These are phyloP conservation scores for Cyberlindnera misumaiensis DNA, from an alignment of 805 yeast species.

Conservation along the genomic window DNA sequence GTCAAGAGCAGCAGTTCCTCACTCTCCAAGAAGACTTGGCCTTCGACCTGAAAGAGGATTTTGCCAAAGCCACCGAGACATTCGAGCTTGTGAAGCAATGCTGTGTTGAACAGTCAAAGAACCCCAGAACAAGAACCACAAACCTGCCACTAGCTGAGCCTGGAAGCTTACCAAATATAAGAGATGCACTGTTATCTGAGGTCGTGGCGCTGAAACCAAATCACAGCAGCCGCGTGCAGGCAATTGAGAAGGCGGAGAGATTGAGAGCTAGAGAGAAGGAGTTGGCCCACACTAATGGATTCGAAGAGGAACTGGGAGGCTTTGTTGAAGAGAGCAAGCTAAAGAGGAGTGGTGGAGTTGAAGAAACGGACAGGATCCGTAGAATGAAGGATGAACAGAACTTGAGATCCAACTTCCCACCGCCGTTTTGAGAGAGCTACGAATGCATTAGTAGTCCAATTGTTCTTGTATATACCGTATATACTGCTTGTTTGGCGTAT, in stretches of 20 bases:
- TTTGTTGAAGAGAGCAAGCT: conserved; percentile 76
- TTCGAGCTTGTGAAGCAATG: conserved; percentile 76
- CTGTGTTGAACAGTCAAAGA: conserved; percentile 67
- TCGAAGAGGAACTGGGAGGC: conserved; percentile 78
- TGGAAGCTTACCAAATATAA: conserved; percentile 50
- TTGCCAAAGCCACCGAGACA: conserved; percentile 75
- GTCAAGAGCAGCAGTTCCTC: conserved; percentile 91
- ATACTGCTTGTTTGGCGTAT: conserved; percentile 10
- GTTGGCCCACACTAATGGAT: conserved; percentile 49
- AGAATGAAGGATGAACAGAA: conserved; percentile 64
- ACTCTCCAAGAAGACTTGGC: conserved; percentile 84
- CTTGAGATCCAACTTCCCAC: conserved; percentile 43
- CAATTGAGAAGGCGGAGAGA: conserved; percentile 82
- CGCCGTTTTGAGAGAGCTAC: conserved; percentile 12
- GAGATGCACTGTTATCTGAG: conserved; percentile 75
- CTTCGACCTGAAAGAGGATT: conserved; percentile 71
- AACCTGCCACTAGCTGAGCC: conserved; percentile 51
- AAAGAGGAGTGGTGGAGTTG: conserved; percentile 83
- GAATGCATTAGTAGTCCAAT: neutral
- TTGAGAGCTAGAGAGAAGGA: conserved; percentile 66
- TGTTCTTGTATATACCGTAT: conserved; percentile 1
- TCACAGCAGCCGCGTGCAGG: conserved; percentile 79
- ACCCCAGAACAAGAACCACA: conserved; percentile 34
- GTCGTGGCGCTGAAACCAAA: conserved; percentile 77
- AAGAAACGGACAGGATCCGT: conserved; percentile 71